Conservation (phyloP, 495 filamentous ascomycete species). For the Penicillium ucsense region DNA sequence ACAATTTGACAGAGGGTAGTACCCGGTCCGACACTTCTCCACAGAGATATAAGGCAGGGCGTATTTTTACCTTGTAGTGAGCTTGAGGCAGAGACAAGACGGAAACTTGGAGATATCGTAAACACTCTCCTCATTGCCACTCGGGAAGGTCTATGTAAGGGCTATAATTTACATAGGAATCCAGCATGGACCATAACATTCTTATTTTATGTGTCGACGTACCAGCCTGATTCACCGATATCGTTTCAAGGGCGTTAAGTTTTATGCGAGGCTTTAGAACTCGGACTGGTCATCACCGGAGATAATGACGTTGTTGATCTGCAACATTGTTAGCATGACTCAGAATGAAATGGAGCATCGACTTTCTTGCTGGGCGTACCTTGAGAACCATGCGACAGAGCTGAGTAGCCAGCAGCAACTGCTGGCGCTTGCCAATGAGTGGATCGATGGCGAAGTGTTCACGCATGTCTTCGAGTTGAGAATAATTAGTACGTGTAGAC, state of each 20-base stretch:
- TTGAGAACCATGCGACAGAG: constrained; percentile 99
- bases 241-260: constrained; percentile 13
- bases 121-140: constrained; percentile 23
- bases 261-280: constrained; percentile 50
- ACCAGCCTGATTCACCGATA: constrained; percentile 3
- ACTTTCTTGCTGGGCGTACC: constrained; percentile 40
- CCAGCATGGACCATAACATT: constrained; percentile 16
- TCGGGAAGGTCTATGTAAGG: constrained; percentile 22
- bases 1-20: too few relatives aligned
- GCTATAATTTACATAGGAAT: constrained; percentile 23
- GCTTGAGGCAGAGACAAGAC: too few relatives aligned
- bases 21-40: too few relatives aligned
- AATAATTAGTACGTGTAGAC: constrained; percentile 2
- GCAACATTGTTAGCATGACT: constrained; percentile 11
- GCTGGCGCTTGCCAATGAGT: constrained; percentile 93
- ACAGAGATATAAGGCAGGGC: too few relatives aligned
- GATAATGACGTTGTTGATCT: constrained; percentile 90
- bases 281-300: constrained; percentile 86
- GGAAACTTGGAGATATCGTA: constrained; percentile 10
- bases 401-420: constrained; percentile 91
- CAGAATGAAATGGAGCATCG: background rate
- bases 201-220: constrained; percentile 7
- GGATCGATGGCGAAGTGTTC: constrained; percentile 97
- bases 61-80: too few relatives aligned
- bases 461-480: constrained; percentile 62